Percentiles rank a stretch among this genome's conserved stretches.
Evolutionary conservation across 768 basidiomycete genomes (phyloP).

Genomic region (Russula griseocarnosa): DNA sequence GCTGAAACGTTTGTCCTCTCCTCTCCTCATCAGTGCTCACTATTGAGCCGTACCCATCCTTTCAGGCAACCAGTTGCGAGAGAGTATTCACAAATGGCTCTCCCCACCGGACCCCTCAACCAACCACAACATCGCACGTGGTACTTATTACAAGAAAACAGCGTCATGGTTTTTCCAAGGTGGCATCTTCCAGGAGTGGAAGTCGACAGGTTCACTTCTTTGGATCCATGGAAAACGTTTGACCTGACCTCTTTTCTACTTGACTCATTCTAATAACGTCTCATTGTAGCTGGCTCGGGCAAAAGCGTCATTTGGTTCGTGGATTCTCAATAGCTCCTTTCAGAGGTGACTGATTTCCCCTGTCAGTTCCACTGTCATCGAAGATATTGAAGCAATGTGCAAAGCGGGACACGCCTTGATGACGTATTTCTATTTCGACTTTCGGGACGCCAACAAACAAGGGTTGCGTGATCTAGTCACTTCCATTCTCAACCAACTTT

Average conservation of each 20-base stretch:
- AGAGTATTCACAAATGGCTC: not conserved
- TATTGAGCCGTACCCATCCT: not conserved
- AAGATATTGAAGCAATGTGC: not conserved
- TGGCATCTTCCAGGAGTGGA: not conserved
- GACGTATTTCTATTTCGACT: slow-evolving; percentile 4
- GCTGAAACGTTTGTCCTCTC: not conserved
- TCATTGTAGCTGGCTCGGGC: slow-evolving; percentile 7
- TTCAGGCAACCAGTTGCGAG: not conserved
- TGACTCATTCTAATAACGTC: not conserved
- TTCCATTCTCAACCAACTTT: slow-evolving; percentile 11
- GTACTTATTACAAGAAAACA: not conserved
- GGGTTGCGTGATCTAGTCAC: not conserved
- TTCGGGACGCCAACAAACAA: not conserved
- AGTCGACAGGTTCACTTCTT: not conserved
- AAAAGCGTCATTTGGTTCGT: slow-evolving; percentile 14
- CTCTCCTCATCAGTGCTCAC: not conserved
- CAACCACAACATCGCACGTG: not conserved
- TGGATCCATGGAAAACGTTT: slow-evolving; percentile 17
- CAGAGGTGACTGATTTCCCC: not conserved
- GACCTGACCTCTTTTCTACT: not conserved
- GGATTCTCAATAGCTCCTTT: not conserved
- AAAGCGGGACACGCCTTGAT: not conserved
- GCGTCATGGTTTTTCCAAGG: slow-evolving; percentile 3
- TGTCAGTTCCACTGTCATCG: slow-evolving; percentile 6
- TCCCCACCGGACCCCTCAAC: slow-evolving; percentile 12